These are phyloP conservation scores for Xylaria longipes DNA, from an alignment of 495 filamentous ascomycete species.

Conservation along the genomic window DNA sequence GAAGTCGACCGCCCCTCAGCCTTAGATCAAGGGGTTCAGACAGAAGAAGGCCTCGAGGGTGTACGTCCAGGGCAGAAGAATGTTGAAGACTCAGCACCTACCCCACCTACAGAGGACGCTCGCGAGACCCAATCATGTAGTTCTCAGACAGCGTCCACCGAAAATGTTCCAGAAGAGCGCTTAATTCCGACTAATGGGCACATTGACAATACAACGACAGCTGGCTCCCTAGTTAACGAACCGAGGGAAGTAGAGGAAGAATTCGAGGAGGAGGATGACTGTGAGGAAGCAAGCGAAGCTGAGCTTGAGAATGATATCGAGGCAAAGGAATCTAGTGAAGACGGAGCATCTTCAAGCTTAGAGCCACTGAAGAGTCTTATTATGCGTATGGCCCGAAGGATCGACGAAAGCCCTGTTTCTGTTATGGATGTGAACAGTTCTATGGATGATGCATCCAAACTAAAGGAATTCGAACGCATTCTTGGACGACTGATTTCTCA, in stretches of 20 bases:
- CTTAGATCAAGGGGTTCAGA: background rate
- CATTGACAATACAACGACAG: background rate
- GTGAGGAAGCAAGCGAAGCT: slow-evolving; percentile 34
- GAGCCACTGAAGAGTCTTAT: slow-evolving; percentile 38
- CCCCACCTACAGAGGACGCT: background rate
- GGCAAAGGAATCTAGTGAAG: slow-evolving; percentile 36
- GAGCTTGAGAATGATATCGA: slow-evolving; percentile 28
- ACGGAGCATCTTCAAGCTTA: slow-evolving; percentile 28
- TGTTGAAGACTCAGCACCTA: background rate
- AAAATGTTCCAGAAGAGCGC: background rate
- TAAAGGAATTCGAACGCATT: slow-evolving; percentile 49
- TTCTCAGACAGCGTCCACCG: background rate
- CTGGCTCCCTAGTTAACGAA: background rate
- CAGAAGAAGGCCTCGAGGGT: background rate
- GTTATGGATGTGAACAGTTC: slow-evolving; percentile 28
- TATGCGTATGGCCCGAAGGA: slow-evolving; percentile 32
- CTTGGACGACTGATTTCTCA: slow-evolving; percentile 45
- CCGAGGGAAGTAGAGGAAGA: slow-evolving; percentile 15
- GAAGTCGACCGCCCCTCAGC: background rate
- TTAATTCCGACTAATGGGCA: background rate
- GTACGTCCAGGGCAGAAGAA: background rate
- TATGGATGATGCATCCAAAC: slow-evolving; percentile 39
- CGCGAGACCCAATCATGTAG: background rate
- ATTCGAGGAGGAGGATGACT: slow-evolving; percentile 28
- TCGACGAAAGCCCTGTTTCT: slow-evolving; percentile 31